Base-by-base conservation (phyloP, 352 stramenopile genomes). In the Phytopythium chamaehyphon region DNA sequence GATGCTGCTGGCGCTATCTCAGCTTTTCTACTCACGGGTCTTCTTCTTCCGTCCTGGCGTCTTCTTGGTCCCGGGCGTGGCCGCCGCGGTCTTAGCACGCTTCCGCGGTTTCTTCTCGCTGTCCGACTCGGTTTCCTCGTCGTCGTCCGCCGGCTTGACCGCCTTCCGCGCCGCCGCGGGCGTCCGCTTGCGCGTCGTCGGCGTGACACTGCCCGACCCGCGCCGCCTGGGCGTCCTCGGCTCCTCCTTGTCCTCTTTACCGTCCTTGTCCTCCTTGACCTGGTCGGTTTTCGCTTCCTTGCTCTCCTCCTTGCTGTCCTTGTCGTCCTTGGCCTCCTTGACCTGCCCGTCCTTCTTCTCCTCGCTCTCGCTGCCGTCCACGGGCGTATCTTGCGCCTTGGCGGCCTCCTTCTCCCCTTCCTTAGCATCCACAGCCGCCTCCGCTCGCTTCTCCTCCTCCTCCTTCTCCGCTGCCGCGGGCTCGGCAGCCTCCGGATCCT, bases 61-160 rank as follows among this genome's bases (percentile, higher is more conserved):
- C 54, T 60, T 64, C 61, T 64, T 83, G 38, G 36, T 45, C 24
- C 40, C 59, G 9, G 51, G 35, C 7, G 40, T 36, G 4, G 45
- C 35, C 26, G 42, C 46, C 19, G 49, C 12, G 31, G 43, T 62
- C 54, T 80, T 73, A 22, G 62, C 60, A 6, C 61, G 59, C 50
- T 84, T 84, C 51, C 72, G 76, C 9, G 70, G 60, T 37, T 64
- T 73, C 28, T 81, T 76, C 47, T 79, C 70, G 3, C 62, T 62
- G 51, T 84, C 71, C 10, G 70, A 81, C 54, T 81, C 73, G 1
- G 70, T 80, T 3, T 80, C 70, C 7, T 81, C 69, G 7, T 47
- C 69, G 8, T 61, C 66, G 6, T 47, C 47, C 19, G 40, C 43
- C 8, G 24, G 16, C 52, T 61, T 62, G 36, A 28, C 54, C 44